phyloP scores from a whole-genome alignment of 257 asterid species.

The Marsdenia floribunda region DNA sequence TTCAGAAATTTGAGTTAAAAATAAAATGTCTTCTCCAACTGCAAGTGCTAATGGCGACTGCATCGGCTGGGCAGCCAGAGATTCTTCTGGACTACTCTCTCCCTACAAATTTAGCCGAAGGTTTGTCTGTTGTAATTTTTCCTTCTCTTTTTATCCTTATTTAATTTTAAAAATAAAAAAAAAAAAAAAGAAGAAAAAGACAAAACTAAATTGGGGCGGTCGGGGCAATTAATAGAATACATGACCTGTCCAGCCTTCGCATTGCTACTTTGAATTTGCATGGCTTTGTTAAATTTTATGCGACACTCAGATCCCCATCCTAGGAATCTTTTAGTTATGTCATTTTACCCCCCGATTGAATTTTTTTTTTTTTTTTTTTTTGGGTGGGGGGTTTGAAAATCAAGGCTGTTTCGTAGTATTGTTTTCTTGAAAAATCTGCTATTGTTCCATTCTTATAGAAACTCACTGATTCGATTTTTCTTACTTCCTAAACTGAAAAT shows the following conservation, averaged over 20 bases:
- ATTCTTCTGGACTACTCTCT: constrained; percentile 73
- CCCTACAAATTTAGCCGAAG: constrained; percentile 74
- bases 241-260: not conserved
- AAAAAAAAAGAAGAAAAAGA: too few species aligned
- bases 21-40: constrained; percentile 27
- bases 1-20: not conserved
- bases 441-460: not conserved
- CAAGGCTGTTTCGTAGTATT: not conserved
- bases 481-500: not conserved
- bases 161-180: too few species aligned
- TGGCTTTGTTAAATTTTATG: not conserved
- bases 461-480: too few species aligned
- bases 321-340: not conserved
- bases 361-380: not conserved
- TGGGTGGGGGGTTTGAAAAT: not conserved
- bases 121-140: constrained; percentile 20
- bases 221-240: not conserved
- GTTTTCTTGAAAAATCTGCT: not conserved
- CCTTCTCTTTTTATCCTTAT: not conserved
- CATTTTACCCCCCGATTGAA: not conserved
- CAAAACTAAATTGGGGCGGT: too few species aligned
- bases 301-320: not conserved
- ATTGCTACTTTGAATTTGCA: not conserved
- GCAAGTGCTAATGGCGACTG: constrained; percentile 38
- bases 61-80: constrained; percentile 83